Percentiles rank a stretch among this genome's conserved stretches.
phyloP scores from a whole-genome alignment of 192 early-diverging fungal genomes.

The Rhizophagus clarus region DNA sequence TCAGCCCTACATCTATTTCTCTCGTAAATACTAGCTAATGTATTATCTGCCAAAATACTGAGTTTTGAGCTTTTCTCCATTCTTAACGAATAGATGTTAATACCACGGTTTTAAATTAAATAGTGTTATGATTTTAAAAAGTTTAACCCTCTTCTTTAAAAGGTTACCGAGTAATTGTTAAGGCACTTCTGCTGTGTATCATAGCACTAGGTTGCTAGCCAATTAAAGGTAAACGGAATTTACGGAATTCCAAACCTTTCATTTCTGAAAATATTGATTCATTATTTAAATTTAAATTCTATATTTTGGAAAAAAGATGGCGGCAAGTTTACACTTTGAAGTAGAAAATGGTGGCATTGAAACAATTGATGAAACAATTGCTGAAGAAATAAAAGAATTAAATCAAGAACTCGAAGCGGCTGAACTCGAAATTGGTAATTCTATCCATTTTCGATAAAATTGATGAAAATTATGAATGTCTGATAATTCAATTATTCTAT shows the following conservation, averaged over 20 bases:
- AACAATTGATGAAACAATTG: background rate
- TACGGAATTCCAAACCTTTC: background rate
- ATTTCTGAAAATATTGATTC: background rate
- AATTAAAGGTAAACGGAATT: background rate
- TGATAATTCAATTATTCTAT: background rate
- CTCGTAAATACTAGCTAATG: conserved; percentile 56
- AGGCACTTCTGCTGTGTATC: background rate
- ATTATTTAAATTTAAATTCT: background rate
- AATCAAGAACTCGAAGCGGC: background rate
- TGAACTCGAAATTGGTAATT: background rate
- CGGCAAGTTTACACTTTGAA: background rate
- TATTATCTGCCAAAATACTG: conserved; percentile 59
- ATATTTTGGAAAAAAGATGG: background rate
- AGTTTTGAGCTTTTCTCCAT: conserved; percentile 42
- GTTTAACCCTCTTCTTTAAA: too few relatives aligned
- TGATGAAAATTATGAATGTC: background rate
- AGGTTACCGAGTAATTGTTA: too few relatives aligned
- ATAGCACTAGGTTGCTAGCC: background rate
- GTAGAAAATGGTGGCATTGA: background rate
- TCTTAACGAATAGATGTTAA: background rate
- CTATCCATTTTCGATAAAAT: background rate
- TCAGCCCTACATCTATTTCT: conserved; percentile 52
- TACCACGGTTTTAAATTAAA: too few relatives aligned
- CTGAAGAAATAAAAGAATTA: background rate
- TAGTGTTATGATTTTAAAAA: too few relatives aligned